phyloP scores from a whole-genome alignment of 345 rosid species.

The Triadica sebifera region DNA sequence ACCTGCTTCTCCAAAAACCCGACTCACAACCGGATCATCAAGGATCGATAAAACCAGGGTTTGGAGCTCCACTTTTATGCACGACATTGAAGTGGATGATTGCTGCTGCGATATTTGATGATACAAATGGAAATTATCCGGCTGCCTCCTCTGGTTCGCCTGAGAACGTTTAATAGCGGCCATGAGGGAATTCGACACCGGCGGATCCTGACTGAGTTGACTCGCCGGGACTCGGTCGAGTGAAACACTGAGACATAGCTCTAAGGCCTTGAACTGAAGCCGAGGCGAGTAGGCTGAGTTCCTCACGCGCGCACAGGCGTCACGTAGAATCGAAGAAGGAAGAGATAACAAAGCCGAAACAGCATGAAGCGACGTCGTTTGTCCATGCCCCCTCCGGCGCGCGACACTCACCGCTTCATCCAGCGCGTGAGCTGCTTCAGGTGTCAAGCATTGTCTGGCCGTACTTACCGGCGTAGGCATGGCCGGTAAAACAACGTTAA shows the following conservation, averaged over 20 bases:
- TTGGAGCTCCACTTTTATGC: slow-evolving; percentile 70
- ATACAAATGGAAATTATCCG: slow-evolving; percentile 71
- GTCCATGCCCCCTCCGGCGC: slow-evolving; percentile 63
- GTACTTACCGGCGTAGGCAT: slow-evolving; percentile 86
- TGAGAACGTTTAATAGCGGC: slow-evolving; percentile 93
- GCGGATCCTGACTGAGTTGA: slow-evolving; percentile 55
- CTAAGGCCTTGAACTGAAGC: slow-evolving; percentile 78
- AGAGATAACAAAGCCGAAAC: slow-evolving; percentile 73
- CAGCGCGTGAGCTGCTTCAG: slow-evolving; percentile 70
- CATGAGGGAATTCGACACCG: slow-evolving; percentile 89
- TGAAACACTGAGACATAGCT: slow-evolving; percentile 77
- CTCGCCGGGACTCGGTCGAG: slow-evolving; percentile 80
- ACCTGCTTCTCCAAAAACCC: slow-evolving; percentile 88
- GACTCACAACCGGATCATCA: slow-evolving; percentile 89
- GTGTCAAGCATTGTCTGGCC: slow-evolving; percentile 84
- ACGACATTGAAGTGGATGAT: slow-evolving; percentile 40
- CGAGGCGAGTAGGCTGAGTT: slow-evolving; percentile 68
- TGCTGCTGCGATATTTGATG: slow-evolving; percentile 56
- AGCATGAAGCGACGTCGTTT: slow-evolving; percentile 89
- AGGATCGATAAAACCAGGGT: slow-evolving; percentile 71
- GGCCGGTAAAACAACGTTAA: slow-evolving; percentile 46
- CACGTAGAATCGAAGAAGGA: slow-evolving; percentile 66
- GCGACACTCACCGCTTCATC: slow-evolving; percentile 82
- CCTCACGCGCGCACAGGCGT: slow-evolving; percentile 72
- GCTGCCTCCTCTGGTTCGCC: slow-evolving; percentile 82